Base-by-base conservation (phyloP, 192 early-diverging fungal genomes). In the Phycomyces nitens region DNA sequence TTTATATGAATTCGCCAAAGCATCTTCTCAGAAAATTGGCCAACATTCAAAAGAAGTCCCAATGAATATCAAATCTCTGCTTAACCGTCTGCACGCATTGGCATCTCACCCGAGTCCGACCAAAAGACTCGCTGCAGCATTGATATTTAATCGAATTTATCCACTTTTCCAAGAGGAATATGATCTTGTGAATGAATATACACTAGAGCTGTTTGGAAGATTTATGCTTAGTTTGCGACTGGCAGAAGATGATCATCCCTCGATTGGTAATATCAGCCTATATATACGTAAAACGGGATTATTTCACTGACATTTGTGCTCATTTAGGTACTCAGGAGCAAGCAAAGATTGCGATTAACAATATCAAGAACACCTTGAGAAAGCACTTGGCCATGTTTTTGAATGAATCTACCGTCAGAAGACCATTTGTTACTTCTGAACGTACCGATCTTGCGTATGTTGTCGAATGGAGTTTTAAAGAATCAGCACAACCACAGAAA, bases 121-220 rank as follows among this genome's bases (percentile, higher is more conserved):
- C 23, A 93, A 91, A 39, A 74, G 91, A 7, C 68, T 89, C 21
- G 88, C 88, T 1, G 87, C 88, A 1, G 67, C 90, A 4, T 54
- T 92, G 12, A 81, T 83, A 16, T 81, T 93, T 55, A 90, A 89
- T 65, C 62, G 80, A 9, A 86, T 93, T 24, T 93, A 93, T 62
- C 74, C 80, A 20, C 47, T 80, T 15, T 86, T 86, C 55, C 79
- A 89, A 20, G 91, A 90, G 65, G 84, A 91, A 57, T 69, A 68
- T 1, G 29, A 78, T 7, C 58, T 92, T 9, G 76, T 93, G 22
- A 77, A 88, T 54, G 78, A 86, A 18, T 92, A 84, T 58, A 76
- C 85, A 0, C 71, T 93, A 61, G 88, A 91, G 61, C 62, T 92
- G 1, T 55, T 92, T 6, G 88, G 87, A 66, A 72, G 87, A 67